phyloP scores from a whole-genome alignment of 2,329 filamentous ascomycete genomes.

The Pseudogymnoascus sp. region DNA sequence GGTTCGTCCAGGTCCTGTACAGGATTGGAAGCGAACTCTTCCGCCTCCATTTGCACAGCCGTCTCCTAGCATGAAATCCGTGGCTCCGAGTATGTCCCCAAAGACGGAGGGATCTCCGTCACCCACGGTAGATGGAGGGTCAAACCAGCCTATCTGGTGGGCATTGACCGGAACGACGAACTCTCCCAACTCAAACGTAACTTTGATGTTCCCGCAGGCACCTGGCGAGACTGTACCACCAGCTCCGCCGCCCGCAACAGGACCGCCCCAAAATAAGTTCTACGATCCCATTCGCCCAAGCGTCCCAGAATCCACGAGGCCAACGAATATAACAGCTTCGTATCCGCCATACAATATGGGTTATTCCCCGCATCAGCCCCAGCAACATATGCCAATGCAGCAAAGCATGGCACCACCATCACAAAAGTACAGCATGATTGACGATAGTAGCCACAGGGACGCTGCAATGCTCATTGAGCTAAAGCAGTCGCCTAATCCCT shows the following conservation, averaged over 20 bases:
- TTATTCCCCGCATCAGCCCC: conserved; percentile 35
- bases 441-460: conserved; percentile 30
- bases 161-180: conserved; percentile 82
- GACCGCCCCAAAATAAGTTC: conserved; percentile 45
- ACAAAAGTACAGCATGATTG: conserved; percentile 26
- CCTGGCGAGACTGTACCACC: conserved; percentile 5
- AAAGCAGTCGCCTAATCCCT: conserved; percentile 35
- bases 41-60: conserved; percentile 16
- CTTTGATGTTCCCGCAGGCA: conserved; percentile 54
- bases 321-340: conserved; percentile 39
- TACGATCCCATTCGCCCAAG: conserved; percentile 52
- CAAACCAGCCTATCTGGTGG: conserved; percentile 62
- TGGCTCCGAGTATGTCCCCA: conserved; percentile 31
- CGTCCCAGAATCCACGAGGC: conserved; percentile 37
- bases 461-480: conserved; percentile 41
- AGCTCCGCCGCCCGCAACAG: conserved; percentile 34
- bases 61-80: conserved; percentile 20
- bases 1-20: conserved; percentile 36
- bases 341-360: conserved; percentile 21
- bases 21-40: conserved; percentile 23
- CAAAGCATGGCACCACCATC: conserved; percentile 20
- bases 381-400: conserved; percentile 19
- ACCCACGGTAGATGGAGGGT: conserved; percentile 29
- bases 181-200: conserved; percentile 74
- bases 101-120: conserved; percentile 41